Percentiles rank a stretch among this genome's conserved stretches.
These are phyloP conservation scores for Phytopythium mirpurense DNA, from an alignment of 352 stramenopile species.

Conservation along the genomic window DNA sequence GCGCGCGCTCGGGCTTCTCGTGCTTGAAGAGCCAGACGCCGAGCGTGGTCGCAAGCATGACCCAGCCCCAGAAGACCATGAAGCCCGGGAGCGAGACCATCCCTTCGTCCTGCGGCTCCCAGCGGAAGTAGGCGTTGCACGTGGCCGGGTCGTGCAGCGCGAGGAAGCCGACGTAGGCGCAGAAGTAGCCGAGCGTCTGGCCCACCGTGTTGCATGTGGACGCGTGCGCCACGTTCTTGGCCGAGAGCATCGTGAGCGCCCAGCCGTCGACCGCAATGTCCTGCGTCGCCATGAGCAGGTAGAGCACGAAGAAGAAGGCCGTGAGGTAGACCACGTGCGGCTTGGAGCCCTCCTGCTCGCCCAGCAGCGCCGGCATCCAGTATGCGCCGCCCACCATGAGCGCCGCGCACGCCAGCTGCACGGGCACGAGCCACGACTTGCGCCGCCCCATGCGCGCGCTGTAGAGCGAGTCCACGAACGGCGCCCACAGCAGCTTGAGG, in stretches of 20 bases:
- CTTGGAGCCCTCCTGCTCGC: slow-evolving; percentile 65
- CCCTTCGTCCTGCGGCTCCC: slow-evolving; percentile 47
- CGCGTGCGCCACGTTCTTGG: slow-evolving; percentile 94
- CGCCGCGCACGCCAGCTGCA: slow-evolving; percentile 94
- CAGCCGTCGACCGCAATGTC: slow-evolving; percentile 99
- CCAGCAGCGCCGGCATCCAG: slow-evolving; percentile 85
- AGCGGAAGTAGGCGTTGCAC: slow-evolving; percentile 88
- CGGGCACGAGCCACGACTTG: slow-evolving; percentile 97
- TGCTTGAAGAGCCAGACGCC: slow-evolving; percentile 91
- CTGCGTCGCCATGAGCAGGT: slow-evolving; percentile 99
- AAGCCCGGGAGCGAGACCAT: slow-evolving; percentile 87
- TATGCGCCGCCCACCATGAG: slow-evolving; percentile 92
- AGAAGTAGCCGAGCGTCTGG: slow-evolving; percentile 97
- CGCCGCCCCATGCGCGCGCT: slow-evolving; percentile 87
- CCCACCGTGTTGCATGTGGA: slow-evolving; percentile 96
- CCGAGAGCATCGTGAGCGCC: slow-evolving; percentile 98
- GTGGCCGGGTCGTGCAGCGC: slow-evolving; percentile 93
- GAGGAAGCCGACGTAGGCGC: slow-evolving; percentile 98
- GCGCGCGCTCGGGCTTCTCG: slow-evolving; percentile 58
- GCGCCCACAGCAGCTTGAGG: slow-evolving; percentile 99
- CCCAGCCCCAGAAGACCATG: slow-evolving; percentile 91
- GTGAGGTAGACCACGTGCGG: slow-evolving; percentile 93
- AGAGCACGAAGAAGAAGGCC: slow-evolving; percentile 96
- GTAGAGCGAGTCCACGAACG: slow-evolving; percentile 96
- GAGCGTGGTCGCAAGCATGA: slow-evolving; percentile 92